A percentile compares a stretch with the other conserved stretches of the same genome.
These are phyloP conservation scores for Brettanomyces nanus DNA, from an alignment of 805 yeast genomes.

Conservation along the genomic window DNA sequence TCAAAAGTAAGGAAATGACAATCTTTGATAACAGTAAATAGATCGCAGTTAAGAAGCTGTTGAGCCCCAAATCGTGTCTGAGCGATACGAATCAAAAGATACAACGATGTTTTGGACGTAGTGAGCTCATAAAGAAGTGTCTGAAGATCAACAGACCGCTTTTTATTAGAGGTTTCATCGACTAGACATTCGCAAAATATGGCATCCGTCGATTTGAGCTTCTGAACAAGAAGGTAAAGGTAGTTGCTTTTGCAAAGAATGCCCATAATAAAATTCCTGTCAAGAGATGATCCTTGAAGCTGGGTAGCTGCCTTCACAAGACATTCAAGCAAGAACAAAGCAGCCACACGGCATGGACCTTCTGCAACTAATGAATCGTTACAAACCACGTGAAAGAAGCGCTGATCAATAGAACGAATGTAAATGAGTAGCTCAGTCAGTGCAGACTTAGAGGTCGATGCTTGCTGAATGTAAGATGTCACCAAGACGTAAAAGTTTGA, in stretches of 20 bases:
- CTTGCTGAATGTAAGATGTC: conserved; percentile 53
- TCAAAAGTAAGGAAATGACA: conserved; percentile 57
- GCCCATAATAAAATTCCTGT: conserved; percentile 50
- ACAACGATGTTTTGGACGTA: conserved; percentile 63
- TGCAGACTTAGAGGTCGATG: conserved; percentile 32
- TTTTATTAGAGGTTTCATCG: conserved; percentile 6
- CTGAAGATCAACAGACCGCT: conserved; percentile 27
- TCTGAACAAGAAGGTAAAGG: conserved; percentile 53
- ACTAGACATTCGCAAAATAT: conserved; percentile 33
- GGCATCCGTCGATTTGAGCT: conserved; percentile 64
- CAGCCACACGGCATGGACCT: conserved; percentile 66
- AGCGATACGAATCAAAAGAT: conserved; percentile 65
- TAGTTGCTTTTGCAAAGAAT: conserved; percentile 58
- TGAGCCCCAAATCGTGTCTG: conserved; percentile 73
- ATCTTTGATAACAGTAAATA: conserved; percentile 53
- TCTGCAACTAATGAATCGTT: conserved; percentile 77
- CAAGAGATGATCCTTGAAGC: conserved; percentile 41
- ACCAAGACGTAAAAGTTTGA: conserved; percentile 73
- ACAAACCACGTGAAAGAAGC: conserved; percentile 56
- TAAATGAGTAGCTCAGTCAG: conserved; percentile 43
- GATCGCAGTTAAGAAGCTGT: conserved; percentile 63
- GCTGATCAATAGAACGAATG: conserved; percentile 50
- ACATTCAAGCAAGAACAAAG: conserved; percentile 62
- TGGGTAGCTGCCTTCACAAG: conserved; percentile 32
- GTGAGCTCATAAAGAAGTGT: conserved; percentile 65